Conservation (phyloP, 75 land plant species). For the Picea glauca region DNA sequence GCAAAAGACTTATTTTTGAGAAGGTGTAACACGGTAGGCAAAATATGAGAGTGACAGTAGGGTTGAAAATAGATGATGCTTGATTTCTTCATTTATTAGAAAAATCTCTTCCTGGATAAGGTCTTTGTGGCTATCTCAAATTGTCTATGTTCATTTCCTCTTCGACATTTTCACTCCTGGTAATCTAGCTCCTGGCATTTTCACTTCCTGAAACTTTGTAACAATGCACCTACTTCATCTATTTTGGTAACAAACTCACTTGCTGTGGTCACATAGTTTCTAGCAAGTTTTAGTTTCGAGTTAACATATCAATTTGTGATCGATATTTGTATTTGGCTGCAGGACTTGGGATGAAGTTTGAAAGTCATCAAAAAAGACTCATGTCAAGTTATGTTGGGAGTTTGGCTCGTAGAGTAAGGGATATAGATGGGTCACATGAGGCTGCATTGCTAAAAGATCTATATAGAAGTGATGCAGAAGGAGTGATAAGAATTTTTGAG, state of each 20-base stretch:
- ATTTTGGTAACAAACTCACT: not conserved
- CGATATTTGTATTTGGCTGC: not conserved
- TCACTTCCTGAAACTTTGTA: not conserved
- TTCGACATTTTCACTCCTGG: not conserved
- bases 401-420: constrained; percentile 60
- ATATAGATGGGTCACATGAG: constrained; percentile 60
- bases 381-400: constrained; percentile 72
- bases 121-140: not conserved
- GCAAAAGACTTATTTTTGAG: too few species aligned
- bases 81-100: not conserved
- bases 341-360: constrained; percentile 11
- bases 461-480: constrained; percentile 82
- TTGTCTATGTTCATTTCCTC: not conserved
- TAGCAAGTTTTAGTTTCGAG: not conserved
- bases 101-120: not conserved
- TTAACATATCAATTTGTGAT: not conserved
- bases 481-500: constrained; percentile 87
- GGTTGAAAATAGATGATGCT: not conserved
- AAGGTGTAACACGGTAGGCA: not conserved
- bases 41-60: not conserved
- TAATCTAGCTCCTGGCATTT: not conserved
- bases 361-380: constrained; percentile 30
- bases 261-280: not conserved
- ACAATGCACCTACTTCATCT: not conserved
- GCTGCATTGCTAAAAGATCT: constrained; percentile 64